Base-by-base conservation (phyloP, 345 rosid genomes). In the Isatis tinctoria region DNA sequence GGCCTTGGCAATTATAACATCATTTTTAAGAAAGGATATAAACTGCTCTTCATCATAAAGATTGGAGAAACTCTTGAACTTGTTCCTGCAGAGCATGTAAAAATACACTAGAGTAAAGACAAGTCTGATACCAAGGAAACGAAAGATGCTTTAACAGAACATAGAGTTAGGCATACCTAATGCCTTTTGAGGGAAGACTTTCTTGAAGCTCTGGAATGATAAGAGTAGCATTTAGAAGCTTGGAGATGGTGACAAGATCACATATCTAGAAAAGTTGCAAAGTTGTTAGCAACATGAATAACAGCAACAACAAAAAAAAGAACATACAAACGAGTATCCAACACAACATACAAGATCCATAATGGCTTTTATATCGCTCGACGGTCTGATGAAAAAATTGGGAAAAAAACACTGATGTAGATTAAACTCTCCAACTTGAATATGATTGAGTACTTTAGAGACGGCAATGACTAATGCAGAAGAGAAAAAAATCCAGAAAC, bases 171-270 rank as follows among this genome's bases (percentile, higher is more conserved):
- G 36, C 51, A 30, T 70, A 96, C 98, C 98, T 96, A 77, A 96
- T 78, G 81, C 93, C 95, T 86, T 89, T 96, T 18, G 96, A 86
- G 69, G 84, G 95, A 68, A 88, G 88, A 85, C 87, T 85, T 75
- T 90, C 87, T 84, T 96, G 99, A 80, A 96, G 86, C 87, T 96
- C 99, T 70, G 99, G 99, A 86, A 96, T 85, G 84, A 92, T 88
- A 82, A 96, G 99, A 72, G 99, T 96, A 85, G 98, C 99, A 89
- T 96, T 96, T 75, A 96, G 80, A 83, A 96, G 99, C 93, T 97
- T 92, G 87, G 99, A 85, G 83, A 96, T 86, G 85, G 93, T 85
- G 84, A 96, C 99, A 88, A 96, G 98, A 90, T 96, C 99, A 85
- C 98, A 92, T 78, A 96, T 88, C 98, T 96, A 90, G 88, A 87